phyloP scores from a whole-genome alignment of 75 land plant species.

The Pseudotsuga menziesii region DNA sequence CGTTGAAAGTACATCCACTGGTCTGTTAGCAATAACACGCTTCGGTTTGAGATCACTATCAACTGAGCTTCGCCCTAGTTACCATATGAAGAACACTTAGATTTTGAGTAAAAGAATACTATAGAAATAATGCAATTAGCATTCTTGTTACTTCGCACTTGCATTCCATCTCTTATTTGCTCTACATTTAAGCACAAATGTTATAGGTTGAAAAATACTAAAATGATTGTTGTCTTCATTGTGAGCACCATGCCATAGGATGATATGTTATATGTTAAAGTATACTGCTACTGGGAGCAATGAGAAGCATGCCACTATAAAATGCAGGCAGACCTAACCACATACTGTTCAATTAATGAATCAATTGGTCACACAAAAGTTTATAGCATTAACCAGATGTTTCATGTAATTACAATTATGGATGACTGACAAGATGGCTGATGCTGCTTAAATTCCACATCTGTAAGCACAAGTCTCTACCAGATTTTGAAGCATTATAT shows the following conservation, averaged over 20 bases:
- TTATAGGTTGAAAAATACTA: not conserved
- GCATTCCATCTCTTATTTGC: not conserved
- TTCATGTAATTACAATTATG: too few relatives aligned
- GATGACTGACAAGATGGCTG: too few relatives aligned
- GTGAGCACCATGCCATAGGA: not conserved
- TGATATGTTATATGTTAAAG: too few relatives aligned
- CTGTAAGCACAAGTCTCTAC: too few relatives aligned
- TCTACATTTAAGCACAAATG: not conserved
- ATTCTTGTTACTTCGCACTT: slow-evolving; percentile 4
- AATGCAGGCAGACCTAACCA: too few relatives aligned
- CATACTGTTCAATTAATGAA: too few relatives aligned
- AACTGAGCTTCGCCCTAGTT: slow-evolving; percentile 21
- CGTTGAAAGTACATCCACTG: slow-evolving; percentile 38
- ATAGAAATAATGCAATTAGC: not conserved
- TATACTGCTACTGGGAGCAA: too few relatives aligned
- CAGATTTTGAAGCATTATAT: too few relatives aligned
- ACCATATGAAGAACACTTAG: slow-evolving; percentile 5
- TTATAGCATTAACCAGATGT: too few relatives aligned
- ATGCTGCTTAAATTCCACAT: too few relatives aligned
- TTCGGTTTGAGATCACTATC: slow-evolving; percentile 22
- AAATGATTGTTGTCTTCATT: not conserved
- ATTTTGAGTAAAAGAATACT: not conserved
- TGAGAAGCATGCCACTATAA: too few relatives aligned
- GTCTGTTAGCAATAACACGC: slow-evolving; percentile 19
- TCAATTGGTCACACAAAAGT: too few relatives aligned